Base-by-base conservation (phyloP, 1,284 basidiomycete species). In the Abortiporus biennis region DNA sequence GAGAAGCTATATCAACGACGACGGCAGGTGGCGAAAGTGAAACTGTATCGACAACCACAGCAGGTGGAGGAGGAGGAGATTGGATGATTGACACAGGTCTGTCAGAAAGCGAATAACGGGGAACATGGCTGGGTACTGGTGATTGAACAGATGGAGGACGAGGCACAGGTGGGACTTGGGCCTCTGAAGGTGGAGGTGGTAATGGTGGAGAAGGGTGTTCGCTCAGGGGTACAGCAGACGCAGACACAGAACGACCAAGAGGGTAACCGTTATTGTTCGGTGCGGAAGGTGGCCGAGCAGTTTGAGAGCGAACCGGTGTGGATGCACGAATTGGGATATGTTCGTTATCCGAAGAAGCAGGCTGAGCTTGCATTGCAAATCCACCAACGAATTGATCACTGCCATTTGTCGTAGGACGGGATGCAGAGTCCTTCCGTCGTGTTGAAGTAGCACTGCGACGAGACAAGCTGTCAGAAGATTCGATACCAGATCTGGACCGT, bases 91-190 rank as follows among this genome's bases (percentile, higher is more conserved):
- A 43, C 0, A 73, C 54, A 4, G 85, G 84, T 43, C 71, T 76
- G 51, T 87, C 85, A 15, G 84, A 75, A 16, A 90, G 69, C 1
- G 86, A 86, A 54, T 84, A 90, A 6, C 86, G 78, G 53, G 81
- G 85, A 30, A 89, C 74, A 44, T 77, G 23, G 76, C 59, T 34
- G 74, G 85, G 34, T 74, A 80, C 54, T 48, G 49, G 57, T 30
- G 55, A 51, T 3, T 52, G 52, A 9, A 54, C 46, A 22, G 65
- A 62, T 6, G 66, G 62, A 8, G 62, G 59, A 4, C 54, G 47
- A 3, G 56, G 51, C 3, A 46, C 34, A 24, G 53, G 37, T 36
- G 43, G 13, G 29, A 40, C 19, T 33, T 49, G 30, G 42, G 21
- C 51, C 54, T 15, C n/a, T 15, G 36, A 5, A 21, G 17, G 36